Evolutionary conservation across 305 asterid genomes (phyloP).

Genomic region (Stenogyne calaminthoides): DNA sequence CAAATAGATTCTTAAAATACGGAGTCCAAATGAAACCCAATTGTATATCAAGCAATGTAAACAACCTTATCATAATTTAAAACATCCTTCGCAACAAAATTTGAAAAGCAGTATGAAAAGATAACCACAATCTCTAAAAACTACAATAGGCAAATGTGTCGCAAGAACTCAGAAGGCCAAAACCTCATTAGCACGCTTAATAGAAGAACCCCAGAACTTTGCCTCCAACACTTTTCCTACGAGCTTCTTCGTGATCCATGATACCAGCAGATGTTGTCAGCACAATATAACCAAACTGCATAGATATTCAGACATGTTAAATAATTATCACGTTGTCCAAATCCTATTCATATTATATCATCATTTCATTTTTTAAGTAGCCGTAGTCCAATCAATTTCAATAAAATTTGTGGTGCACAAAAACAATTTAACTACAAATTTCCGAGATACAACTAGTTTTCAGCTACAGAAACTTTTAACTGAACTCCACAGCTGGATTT

Average conservation of each 20-base stretch:
- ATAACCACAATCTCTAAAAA: slow-evolving; percentile 12
- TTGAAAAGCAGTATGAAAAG: slow-evolving; percentile 14
- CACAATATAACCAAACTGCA: slow-evolving; percentile 45
- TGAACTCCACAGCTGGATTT: not conserved
- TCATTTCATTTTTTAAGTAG: not conserved
- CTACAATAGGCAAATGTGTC: slow-evolving; percentile 2
- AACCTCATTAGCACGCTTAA: slow-evolving; percentile 11
- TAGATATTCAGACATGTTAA: not conserved
- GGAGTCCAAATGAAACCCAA: too few relatives aligned
- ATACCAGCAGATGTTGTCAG: slow-evolving; percentile 54
- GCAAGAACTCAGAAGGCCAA: not conserved
- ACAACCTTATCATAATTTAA: not conserved
- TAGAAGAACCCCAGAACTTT: slow-evolving; percentile 47
- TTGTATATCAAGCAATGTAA: not conserved
- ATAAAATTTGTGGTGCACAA: not conserved
- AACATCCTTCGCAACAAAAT: slow-evolving; percentile 2
- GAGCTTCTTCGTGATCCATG: slow-evolving; percentile 71
- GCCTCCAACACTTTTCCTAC: slow-evolving; percentile 46
- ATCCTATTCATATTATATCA: not conserved
- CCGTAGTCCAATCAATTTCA: not conserved
- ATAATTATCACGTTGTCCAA: not conserved
- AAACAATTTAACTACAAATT: not conserved
- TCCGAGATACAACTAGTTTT: not conserved
- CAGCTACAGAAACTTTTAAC: not conserved
- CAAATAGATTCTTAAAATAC: not conserved